These are phyloP conservation scores for Pseudopyricularia javanii DNA, from an alignment of 2,329 filamentous ascomycete genomes.

Conservation along the genomic window DNA sequence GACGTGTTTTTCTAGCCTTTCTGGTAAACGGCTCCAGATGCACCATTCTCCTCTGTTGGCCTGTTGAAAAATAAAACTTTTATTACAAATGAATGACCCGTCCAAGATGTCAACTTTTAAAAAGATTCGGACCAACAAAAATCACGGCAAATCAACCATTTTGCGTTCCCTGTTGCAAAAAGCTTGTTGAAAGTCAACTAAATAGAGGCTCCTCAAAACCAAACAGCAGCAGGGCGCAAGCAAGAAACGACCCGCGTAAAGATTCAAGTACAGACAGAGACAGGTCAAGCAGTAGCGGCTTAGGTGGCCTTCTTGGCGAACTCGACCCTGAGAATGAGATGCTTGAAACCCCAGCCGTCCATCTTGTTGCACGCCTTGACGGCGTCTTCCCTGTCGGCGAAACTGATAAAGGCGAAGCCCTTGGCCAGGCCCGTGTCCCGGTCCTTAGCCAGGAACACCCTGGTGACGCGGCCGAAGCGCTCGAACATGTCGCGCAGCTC, in stretches of 20 bases:
- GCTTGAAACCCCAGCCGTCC: conserved; percentile 88
- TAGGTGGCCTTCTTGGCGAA: conserved; percentile 64
- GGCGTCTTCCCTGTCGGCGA: conserved; percentile 79
- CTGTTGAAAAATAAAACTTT: too few relatives aligned
- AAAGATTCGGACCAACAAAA: too few relatives aligned
- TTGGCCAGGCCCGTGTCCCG: conserved; percentile 91
- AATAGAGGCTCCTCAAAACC: too few relatives aligned
- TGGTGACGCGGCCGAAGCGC: conserved; percentile 88
- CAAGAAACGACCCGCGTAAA: neutral
- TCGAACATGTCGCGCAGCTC: conserved; percentile 98
- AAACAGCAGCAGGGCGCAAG: too few relatives aligned
- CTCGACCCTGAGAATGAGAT: conserved; percentile 76
- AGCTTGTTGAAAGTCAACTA: too few relatives aligned
- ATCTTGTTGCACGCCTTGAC: conserved; percentile 92
- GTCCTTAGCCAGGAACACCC: conserved; percentile 97
- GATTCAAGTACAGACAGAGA: neutral
- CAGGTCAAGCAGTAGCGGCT: neutral
- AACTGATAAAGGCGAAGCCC: conserved; percentile 98
- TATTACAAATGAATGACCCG: too few relatives aligned
- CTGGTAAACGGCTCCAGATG: too few relatives aligned
- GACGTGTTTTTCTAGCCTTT: too few relatives aligned
- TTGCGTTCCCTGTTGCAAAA: too few relatives aligned
- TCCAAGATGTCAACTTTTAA: too few relatives aligned
- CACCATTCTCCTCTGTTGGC: too few relatives aligned
- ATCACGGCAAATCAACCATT: too few relatives aligned